These are phyloP conservation scores for Hylodesmum podocarpum DNA, from an alignment of 306 rosid genomes.

Conservation along the genomic window DNA sequence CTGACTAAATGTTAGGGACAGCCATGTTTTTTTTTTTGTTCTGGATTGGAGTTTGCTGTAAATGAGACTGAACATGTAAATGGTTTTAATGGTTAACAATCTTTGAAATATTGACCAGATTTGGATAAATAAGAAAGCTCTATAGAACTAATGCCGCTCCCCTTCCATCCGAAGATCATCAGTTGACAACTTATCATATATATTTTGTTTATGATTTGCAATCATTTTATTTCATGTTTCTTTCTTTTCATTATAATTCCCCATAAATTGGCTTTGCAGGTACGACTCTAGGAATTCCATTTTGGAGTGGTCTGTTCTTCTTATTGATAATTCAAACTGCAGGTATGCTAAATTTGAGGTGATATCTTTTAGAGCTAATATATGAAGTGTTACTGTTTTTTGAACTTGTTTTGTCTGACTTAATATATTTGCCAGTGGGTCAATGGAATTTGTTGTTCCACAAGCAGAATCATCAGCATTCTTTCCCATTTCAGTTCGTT, in stretches of 20 bases:
- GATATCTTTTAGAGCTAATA: not conserved
- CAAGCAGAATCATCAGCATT: slow-evolving; percentile 77
- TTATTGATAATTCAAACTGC: slow-evolving; percentile 84
- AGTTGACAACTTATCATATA: not conserved
- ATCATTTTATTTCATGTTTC: not conserved
- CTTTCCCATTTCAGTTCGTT: slow-evolving; percentile 84
- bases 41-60: not conserved
- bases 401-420: slow-evolving; percentile 18
- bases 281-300: slow-evolving; percentile 86
- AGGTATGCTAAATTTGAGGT: slow-evolving; percentile 47
- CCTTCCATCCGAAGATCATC: not conserved
- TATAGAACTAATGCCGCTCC: not conserved
- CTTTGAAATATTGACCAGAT: not conserved
- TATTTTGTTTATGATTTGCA: not conserved
- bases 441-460: slow-evolving; percentile 93
- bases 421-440: slow-evolving; percentile 61
- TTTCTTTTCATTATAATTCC: not conserved
- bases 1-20: slow-evolving; percentile 1
- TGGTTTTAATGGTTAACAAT: not conserved
- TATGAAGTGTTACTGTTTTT: not conserved
- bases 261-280: slow-evolving; percentile 46
- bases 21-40: not conserved
- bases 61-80: not conserved
- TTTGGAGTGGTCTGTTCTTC: slow-evolving; percentile 89
- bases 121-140: not conserved